phyloP scores from a whole-genome alignment of 2,329 filamentous ascomycete species.

The Aspergillus thermomutatus region DNA sequence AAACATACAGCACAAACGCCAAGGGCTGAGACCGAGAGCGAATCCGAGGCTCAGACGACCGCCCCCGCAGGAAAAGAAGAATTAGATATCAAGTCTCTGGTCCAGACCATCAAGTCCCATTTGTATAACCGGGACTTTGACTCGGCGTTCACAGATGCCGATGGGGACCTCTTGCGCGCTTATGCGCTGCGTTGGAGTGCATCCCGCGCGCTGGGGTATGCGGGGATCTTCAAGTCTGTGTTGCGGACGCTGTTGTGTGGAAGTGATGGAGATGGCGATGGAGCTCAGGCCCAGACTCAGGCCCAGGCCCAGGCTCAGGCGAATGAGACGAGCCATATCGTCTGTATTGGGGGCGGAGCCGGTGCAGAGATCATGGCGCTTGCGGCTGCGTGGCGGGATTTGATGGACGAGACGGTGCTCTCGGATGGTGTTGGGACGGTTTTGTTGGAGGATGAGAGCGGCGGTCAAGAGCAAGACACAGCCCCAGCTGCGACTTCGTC shows the following conservation, averaged over 20 bases:
- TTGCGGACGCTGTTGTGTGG: conserved; percentile 21
- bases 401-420: conserved; percentile 19
- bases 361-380: conserved; percentile 66
- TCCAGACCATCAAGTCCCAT: conserved; percentile 82
- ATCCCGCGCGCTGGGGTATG: conserved; percentile 76
- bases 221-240: conserved; percentile 51
- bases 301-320: neutral
- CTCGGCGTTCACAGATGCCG: conserved; percentile 65
- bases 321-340: conserved; percentile 31
- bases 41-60: conserved; percentile 3
- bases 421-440: conserved; percentile 11
- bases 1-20: neutral
- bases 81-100: conserved; percentile 46
- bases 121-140: conserved; percentile 83
- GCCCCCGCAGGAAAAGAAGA: neutral
- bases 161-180: conserved; percentile 66
- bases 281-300: neutral
- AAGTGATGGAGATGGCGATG: neutral
- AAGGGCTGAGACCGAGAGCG: neutral
- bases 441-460: neutral
- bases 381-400: conserved; percentile 49
- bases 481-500: neutral
- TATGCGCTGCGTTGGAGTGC: conserved; percentile 93
- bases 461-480: neutral
- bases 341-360: conserved; percentile 63